Evolutionary conservation across 1,139 yeast genomes (phyloP).

Genomic region (Yamadazyma diospyri): DNA sequence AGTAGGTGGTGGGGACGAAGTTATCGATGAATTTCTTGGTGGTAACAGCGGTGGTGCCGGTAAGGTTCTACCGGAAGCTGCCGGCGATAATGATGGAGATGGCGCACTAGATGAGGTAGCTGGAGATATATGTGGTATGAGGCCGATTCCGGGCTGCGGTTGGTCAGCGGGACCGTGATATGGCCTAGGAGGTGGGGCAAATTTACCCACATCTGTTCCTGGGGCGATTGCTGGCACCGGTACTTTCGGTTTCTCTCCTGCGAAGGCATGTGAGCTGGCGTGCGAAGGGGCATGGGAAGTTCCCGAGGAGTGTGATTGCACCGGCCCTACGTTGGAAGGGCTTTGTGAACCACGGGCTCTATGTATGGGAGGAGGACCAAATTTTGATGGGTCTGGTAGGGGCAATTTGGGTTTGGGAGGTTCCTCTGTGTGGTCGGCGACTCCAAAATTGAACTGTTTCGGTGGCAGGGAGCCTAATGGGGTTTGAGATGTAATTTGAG

Average conservation of each 20-base stretch:
- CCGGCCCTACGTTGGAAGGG: neutral
- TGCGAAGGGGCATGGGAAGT: constrained; percentile 14
- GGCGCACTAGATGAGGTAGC: neutral
- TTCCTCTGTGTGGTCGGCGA: constrained; percentile 3
- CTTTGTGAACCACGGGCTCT: constrained; percentile 16
- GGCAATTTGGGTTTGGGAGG: constrained; percentile 18
- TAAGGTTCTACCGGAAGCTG: constrained; percentile 5
- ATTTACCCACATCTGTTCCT: no score
- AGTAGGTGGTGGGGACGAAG: constrained; percentile 2
- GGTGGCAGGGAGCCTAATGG: neutral
- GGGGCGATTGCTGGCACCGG: constrained; percentile 1
- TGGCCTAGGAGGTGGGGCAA: constrained; percentile 11
- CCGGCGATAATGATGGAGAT: constrained; percentile 3
- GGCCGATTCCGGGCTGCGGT: neutral
- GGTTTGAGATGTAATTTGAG: neutral
- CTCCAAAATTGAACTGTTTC: constrained; percentile 6
- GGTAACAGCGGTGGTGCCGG: constrained; percentile 15
- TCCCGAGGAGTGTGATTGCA: constrained; percentile 5
- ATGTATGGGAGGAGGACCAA: constrained; percentile 45
- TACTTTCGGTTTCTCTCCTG: constrained; percentile 3
- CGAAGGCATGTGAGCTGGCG: constrained; percentile 13
- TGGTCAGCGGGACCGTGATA: neutral
- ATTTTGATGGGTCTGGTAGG: constrained; percentile 35
- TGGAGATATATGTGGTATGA: constrained; percentile 3
- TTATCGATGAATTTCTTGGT: constrained; percentile 9